phyloP scores from a whole-genome alignment of 2,329 filamentous ascomycete species.

The Talaromyces rugulosus region DNA sequence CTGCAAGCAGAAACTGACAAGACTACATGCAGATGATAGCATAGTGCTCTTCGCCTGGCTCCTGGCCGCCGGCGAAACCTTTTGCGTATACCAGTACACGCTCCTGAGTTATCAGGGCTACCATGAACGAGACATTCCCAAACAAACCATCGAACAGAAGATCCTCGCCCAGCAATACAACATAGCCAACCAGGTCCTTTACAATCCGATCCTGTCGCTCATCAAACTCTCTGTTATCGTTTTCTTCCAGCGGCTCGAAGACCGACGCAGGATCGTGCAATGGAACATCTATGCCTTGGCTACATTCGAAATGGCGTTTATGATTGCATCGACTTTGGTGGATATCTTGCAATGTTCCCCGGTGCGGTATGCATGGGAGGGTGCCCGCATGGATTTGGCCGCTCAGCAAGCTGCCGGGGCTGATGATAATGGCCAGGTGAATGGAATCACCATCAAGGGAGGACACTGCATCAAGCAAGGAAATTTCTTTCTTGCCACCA shows the following conservation, averaged over 20 bases:
- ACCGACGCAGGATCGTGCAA: conserved; percentile 19
- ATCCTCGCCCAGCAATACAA: conserved; percentile 1
- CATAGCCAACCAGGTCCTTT: conserved; percentile 23
- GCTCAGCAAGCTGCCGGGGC: not conserved
- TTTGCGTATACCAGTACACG: conserved; percentile 2
- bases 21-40: not conserved
- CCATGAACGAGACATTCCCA: conserved; percentile 1
- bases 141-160: not conserved
- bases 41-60: conserved; percentile 1
- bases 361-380: conserved; percentile 19
- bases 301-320: conserved; percentile 17
- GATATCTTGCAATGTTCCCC: conserved; percentile 30
- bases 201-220: conserved; percentile 26
- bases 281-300: conserved; percentile 20
- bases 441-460: conserved; percentile 14
- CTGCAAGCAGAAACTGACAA: not conserved
- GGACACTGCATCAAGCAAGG: conserved; percentile 26
- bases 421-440: conserved; percentile 3
- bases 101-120: conserved; percentile 4
- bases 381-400: not conserved
- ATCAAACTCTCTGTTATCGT: conserved; percentile 27
- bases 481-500: conserved; percentile 24
- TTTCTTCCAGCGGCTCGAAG: conserved; percentile 27
- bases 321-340: conserved; percentile 22
- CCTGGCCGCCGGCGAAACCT: not conserved